These are phyloP conservation scores for Lumnitzera littorea DNA, from an alignment of 345 rosid genomes.

Conservation along the genomic window DNA sequence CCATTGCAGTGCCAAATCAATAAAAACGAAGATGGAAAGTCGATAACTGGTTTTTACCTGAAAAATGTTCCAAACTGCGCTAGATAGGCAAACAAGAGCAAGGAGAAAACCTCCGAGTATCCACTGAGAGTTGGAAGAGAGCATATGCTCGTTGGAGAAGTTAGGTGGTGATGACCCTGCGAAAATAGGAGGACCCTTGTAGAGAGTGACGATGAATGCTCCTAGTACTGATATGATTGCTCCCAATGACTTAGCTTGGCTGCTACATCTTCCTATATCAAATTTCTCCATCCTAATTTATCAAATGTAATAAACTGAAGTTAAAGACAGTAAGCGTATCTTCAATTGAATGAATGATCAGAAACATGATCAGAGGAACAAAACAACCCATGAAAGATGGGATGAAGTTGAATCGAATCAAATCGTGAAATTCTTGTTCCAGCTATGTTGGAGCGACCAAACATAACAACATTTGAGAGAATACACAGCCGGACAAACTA, in stretches of 20 bases:
- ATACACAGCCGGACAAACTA: too few relatives aligned
- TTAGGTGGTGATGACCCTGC: neutral
- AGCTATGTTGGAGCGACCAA: neutral
- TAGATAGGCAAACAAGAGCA: constrained; percentile 16
- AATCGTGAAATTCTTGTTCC: neutral
- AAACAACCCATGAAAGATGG: neutral
- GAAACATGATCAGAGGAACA: neutral
- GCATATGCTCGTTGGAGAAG: neutral
- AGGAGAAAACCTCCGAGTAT: constrained; percentile 30
- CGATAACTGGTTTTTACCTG: constrained; percentile 18
- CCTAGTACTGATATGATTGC: constrained; percentile 29
- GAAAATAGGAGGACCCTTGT: constrained; percentile 30
- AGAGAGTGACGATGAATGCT: constrained; percentile 36
- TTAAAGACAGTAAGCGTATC: neutral
- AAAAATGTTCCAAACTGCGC: constrained; percentile 26
- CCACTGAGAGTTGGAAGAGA: constrained; percentile 31
- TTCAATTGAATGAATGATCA: neutral
- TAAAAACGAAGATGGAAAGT: neutral
- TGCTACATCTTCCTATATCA: constrained; percentile 17
- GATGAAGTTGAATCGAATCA: neutral
- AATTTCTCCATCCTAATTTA: constrained; percentile 33
- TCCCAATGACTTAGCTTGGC: constrained; percentile 36
- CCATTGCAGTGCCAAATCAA: neutral
- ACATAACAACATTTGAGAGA: neutral
- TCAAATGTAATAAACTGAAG: neutral